Evolutionary conservation across 2,329 filamentous ascomycete species (phyloP).

Genomic region (Alternaria gansuensis): DNA sequence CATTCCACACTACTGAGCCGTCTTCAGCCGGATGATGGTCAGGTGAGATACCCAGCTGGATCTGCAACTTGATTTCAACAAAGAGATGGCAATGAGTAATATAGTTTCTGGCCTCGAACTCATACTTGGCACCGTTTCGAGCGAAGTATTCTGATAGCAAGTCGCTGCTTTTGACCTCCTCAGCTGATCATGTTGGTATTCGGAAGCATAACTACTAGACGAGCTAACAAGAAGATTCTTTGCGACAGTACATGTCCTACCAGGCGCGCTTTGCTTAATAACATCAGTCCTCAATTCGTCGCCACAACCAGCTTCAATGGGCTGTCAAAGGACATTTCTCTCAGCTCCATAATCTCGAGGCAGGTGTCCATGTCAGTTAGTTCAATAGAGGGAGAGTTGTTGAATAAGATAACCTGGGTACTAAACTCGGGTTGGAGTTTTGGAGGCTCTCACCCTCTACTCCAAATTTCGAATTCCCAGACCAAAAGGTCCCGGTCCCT

Average conservation of each 20-base stretch:
- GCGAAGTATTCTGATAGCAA: slow-evolving; percentile 35
- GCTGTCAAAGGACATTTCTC: slow-evolving; percentile 41
- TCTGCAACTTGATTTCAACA: slow-evolving; percentile 17
- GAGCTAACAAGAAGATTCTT: neutral
- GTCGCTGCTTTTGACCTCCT: slow-evolving; percentile 35
- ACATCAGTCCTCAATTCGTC: slow-evolving; percentile 37
- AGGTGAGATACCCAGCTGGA: slow-evolving; percentile 43
- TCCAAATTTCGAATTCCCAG: slow-evolving; percentile 47
- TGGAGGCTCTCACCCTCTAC: slow-evolving; percentile 43
- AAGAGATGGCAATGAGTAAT: neutral
- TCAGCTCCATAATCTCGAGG: slow-evolving; percentile 44
- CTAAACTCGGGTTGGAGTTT: slow-evolving; percentile 19
- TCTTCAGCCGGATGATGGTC: slow-evolving; percentile 46
- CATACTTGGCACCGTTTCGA: slow-evolving; percentile 38
- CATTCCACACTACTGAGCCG: slow-evolving; percentile 43
- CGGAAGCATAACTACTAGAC: slow-evolving; percentile 16
- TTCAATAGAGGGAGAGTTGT: slow-evolving; percentile 47
- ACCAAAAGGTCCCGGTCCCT: slow-evolving; percentile 32
- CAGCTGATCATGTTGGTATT: slow-evolving; percentile 51
- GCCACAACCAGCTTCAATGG: neutral
- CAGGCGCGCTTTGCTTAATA: slow-evolving; percentile 41
- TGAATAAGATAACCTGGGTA: slow-evolving; percentile 47
- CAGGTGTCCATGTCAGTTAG: slow-evolving; percentile 45
- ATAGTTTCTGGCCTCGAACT: slow-evolving; percentile 31
- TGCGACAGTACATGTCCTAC: slow-evolving; percentile 23